phyloP scores from a whole-genome alignment of 2,329 filamentous ascomycete species.

The Tolypocladium album region DNA sequence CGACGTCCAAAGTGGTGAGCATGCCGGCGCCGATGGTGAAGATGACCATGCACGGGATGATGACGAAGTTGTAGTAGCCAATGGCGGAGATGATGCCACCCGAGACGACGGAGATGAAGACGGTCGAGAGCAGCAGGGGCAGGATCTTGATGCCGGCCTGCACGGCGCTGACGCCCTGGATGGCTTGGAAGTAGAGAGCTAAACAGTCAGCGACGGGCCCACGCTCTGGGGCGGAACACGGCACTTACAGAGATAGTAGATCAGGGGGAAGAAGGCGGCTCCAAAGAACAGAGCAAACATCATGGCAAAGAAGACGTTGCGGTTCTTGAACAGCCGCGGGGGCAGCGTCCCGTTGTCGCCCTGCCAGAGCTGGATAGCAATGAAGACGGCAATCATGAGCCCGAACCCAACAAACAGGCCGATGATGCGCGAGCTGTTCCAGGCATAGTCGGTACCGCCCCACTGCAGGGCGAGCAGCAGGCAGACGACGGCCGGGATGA shows the following conservation, averaged over 20 bases:
- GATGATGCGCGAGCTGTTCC: constrained; percentile 36
- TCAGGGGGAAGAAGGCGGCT: constrained; percentile 39
- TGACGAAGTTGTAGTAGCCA: constrained; percentile 30
- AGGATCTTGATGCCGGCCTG: constrained; percentile 44
- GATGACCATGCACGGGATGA: constrained; percentile 29
- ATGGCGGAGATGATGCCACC: constrained; percentile 30
- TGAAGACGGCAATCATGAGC: constrained; percentile 33
- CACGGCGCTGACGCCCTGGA: constrained; percentile 40
- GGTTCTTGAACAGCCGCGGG: constrained; percentile 31
- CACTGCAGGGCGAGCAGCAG: constrained; percentile 46
- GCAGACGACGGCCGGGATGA: constrained; percentile 41
- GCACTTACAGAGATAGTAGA: constrained; percentile 41
- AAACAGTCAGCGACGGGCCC: constrained; percentile 1
- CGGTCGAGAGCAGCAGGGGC: constrained; percentile 39
- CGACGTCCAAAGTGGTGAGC: constrained; percentile 38
- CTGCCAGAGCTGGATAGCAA: constrained; percentile 32
- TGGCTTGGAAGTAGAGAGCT: constrained; percentile 44
- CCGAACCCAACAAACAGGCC: constrained; percentile 40
- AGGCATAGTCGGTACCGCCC: constrained; percentile 41
- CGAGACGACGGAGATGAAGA: constrained; percentile 33
- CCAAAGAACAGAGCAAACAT: constrained; percentile 38
- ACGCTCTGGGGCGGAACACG: neutral
- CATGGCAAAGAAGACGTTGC: constrained; percentile 28
- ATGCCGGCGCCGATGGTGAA: constrained; percentile 39
- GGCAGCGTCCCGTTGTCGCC: constrained; percentile 34